Evolutionary conservation across 805 yeast species (phyloP), one percentile per base, ranked within the genome.

Genomic region (Kazachstania psychrophila): DNA sequence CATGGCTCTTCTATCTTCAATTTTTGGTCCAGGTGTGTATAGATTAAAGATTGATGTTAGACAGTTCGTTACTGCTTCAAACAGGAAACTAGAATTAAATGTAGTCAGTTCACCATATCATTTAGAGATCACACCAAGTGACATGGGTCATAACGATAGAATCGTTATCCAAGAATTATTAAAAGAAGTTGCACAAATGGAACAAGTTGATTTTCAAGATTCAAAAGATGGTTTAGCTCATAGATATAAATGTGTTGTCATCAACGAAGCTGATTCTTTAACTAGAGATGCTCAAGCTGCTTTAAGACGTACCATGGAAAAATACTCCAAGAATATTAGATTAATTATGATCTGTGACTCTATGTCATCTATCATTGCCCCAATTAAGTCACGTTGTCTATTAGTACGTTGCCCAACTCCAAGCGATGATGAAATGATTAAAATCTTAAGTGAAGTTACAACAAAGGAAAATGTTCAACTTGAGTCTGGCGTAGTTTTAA

Each of bases 251-350:
- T 77, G 84, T 39, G 94, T 85, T 18, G 72, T 88, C 11, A 87
- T 88, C 33, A 87, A 88, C 54, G 96, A 88, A 57, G 96, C 96
- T 0, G 95, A 88, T 45, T 74, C 85, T 6, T 66, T 88, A 43
- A 79, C 87, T 15, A 73, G 95, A 60, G 96, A 88, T 57, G 96
- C 96, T 0, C 96, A 88, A 56, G 94, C 96, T 4, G 96, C 96
- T 0, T 65, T 88, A 43, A 77, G 96, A 70, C 73, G 96, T 61
- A 88, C 96, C 1, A 88, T 88, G 95, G 96, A 88, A 56, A 88
- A 86, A 56, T 88, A 86, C 60, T 84, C 96, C 2, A 71, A 80
- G 17, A 88, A 86, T 53, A 76, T 92, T 47, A 73, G 99, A 42
- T 65, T 92, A 44, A 73, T 92, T 24, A 64, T 92, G 64, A 70